Evolutionary conservation across 805 yeast genomes (phyloP).

Genomic region (Kluyveromyces nonfermentans): DNA sequence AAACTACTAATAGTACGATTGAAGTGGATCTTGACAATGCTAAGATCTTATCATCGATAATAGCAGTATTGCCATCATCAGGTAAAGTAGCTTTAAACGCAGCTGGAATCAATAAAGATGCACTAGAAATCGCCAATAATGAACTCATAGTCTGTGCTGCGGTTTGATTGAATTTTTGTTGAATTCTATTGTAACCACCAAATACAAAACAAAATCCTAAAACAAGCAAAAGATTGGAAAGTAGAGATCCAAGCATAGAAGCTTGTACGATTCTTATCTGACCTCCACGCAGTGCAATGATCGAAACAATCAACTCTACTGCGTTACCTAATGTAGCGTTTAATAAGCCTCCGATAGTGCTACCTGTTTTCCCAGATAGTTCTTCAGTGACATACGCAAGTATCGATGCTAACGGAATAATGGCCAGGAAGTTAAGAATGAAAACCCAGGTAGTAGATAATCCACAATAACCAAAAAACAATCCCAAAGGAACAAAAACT

Average conservation of each 20-base stretch:
- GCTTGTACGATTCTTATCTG: conserved; percentile 95
- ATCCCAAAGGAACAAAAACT: conserved; percentile 82
- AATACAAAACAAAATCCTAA: conserved; percentile 92
- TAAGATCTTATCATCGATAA: conserved; percentile 41
- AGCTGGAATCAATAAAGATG: conserved; percentile 87
- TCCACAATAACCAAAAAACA: conserved; percentile 54
- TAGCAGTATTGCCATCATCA: conserved; percentile 29
- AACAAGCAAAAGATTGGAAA: conserved; percentile 80
- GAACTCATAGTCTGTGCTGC: conserved; percentile 98
- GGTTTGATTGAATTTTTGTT: conserved; percentile 87
- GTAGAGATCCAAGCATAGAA: conserved; percentile 89
- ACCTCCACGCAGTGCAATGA: conserved; percentile 76
- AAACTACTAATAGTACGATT: conserved; percentile 64
- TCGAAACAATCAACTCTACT: conserved; percentile 88
- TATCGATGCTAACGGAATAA: conserved; percentile 84
- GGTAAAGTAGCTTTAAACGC: conserved; percentile 84
- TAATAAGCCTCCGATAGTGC: conserved; percentile 85
- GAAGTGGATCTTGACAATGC: conserved; percentile 81
- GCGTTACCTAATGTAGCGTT: conserved; percentile 98
- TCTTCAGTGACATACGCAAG: conserved; percentile 92
- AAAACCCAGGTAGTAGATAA: conserved; percentile 52
- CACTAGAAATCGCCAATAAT: conserved; percentile 80
- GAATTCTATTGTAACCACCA: conserved; percentile 81
- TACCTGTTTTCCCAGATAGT: conserved; percentile 77
- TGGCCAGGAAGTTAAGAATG: conserved; percentile 74